phyloP scores from a whole-genome alignment of 1,284 basidiomycete species.

The Ustilago nuda region DNA sequence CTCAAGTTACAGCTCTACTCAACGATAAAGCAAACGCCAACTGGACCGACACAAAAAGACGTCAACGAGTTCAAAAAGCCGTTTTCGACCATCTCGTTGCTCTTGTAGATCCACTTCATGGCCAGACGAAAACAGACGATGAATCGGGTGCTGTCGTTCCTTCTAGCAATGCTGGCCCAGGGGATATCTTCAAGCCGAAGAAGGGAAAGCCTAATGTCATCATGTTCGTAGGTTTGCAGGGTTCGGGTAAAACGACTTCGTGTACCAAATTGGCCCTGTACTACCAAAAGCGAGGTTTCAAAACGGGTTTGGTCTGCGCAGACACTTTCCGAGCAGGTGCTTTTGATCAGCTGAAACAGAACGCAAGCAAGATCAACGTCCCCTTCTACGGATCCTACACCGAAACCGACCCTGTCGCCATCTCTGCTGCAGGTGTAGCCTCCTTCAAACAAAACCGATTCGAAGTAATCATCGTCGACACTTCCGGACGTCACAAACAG shows the following conservation, averaged over 20 bases:
- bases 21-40: constrained; percentile 62
- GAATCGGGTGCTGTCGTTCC: constrained; percentile 38
- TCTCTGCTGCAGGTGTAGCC: constrained; percentile 90
- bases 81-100: constrained; percentile 96
- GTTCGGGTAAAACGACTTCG: constrained; percentile 97
- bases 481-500: constrained; percentile 95
- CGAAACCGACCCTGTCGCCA: constrained; percentile 95
- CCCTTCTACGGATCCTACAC: constrained; percentile 99
- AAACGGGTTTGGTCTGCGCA: constrained; percentile 97
- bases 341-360: constrained; percentile 93
- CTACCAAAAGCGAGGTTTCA: constrained; percentile 96
- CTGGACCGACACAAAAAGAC: constrained; percentile 60
- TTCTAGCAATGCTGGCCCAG: constrained; percentile 31
- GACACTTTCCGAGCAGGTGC: constrained; percentile 99
- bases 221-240: constrained; percentile 79
- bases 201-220: constrained; percentile 95
- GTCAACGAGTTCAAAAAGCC: constrained; percentile 70
- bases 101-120: constrained; percentile 80
- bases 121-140: constrained; percentile 49
- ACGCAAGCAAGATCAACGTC: constrained; percentile 96
- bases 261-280: constrained; percentile 83
- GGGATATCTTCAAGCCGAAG: constrained; percentile 86
- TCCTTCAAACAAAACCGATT: constrained; percentile 99
- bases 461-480: constrained; percentile 99
- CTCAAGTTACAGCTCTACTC: constrained; percentile 76